phyloP scores from a whole-genome alignment of 768 basidiomycete species.

The Botryobasidium botryosum region DNA sequence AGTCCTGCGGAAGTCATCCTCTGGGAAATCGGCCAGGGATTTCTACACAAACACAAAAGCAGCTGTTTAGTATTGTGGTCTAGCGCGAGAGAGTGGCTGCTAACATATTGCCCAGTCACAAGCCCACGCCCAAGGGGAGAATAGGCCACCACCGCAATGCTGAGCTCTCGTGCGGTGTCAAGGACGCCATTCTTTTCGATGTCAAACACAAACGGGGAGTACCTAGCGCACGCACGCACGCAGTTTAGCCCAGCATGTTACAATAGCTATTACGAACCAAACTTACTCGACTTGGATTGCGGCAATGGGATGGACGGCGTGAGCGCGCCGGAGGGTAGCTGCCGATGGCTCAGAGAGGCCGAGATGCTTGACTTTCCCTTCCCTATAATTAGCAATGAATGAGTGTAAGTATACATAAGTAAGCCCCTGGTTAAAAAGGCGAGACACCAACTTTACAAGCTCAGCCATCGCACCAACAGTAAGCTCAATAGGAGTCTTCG shows the following conservation, averaged over 20 bases:
- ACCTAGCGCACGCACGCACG: slow-evolving; percentile 15
- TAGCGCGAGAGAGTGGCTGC: neutral
- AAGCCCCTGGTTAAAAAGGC: neutral
- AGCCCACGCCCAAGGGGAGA: slow-evolving; percentile 24
- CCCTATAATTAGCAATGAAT: too few species aligned
- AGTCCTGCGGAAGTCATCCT: slow-evolving; percentile 17
- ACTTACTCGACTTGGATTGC: slow-evolving; percentile 12
- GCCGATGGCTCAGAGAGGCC: slow-evolving; percentile 13
- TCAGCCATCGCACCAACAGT: slow-evolving; percentile 12
- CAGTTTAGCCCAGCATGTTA: neutral
- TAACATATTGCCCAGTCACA: slow-evolving; percentile 18
- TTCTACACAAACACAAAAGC: neutral
- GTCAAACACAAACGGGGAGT: slow-evolving; percentile 13
- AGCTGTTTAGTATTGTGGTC: neutral
- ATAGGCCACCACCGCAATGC: slow-evolving; percentile 22
- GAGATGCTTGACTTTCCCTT: slow-evolving; percentile 13
- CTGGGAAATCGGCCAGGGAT: slow-evolving; percentile 17
- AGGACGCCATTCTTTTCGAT: too few species aligned
- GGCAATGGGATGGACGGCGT: slow-evolving; percentile 9
- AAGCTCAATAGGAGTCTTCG: slow-evolving; percentile 14
- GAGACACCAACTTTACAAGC: slow-evolving; percentile 4
- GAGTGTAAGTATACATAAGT: neutral
- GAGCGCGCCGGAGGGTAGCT: slow-evolving; percentile 10
- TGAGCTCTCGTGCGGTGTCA: slow-evolving; percentile 18
- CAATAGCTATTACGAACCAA: neutral